Evolutionary conservation across 2,329 filamentous ascomycete genomes (phyloP).

Genomic region (Cladophialophora exuberans): DNA sequence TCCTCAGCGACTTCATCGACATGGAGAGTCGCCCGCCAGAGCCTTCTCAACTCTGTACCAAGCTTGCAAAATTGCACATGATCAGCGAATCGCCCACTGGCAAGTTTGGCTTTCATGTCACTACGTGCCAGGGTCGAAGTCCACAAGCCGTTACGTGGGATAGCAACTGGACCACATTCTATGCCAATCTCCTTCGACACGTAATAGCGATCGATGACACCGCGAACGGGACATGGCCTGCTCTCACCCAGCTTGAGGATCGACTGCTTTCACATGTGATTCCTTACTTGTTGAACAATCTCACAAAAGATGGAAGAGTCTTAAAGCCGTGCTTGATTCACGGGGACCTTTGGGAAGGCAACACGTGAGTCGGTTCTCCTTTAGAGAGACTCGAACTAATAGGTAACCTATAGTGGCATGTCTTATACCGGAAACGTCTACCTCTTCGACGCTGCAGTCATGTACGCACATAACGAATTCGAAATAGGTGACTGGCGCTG

Average conservation of each 20-base stretch:
- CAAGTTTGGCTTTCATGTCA: conserved; percentile 44
- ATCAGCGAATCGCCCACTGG: conserved; percentile 39
- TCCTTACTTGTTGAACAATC: conserved; percentile 36
- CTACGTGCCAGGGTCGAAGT: conserved; percentile 39
- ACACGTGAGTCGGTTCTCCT: no score
- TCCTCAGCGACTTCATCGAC: conserved; percentile 38
- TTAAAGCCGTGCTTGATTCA: conserved; percentile 42
- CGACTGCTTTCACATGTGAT: conserved; percentile 36
- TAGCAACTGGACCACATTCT: conserved; percentile 46
- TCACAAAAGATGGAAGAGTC: conserved; percentile 33
- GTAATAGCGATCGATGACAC: conserved; percentile 37
- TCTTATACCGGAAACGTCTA: conserved; percentile 37
- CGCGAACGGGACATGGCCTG: conserved; percentile 38
- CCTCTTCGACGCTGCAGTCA: conserved; percentile 44
- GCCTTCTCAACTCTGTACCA: conserved; percentile 32
- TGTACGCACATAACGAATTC: conserved; percentile 47
- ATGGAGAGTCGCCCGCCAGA: conserved; percentile 37
- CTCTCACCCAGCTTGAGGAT: conserved; percentile 12
- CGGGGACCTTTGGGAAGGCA: conserved; percentile 49
- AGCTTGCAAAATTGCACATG: conserved; percentile 38
- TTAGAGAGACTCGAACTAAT: no score
- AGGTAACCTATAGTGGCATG: no score
- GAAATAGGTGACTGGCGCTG: conserved; percentile 27
- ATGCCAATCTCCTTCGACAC: conserved; percentile 39
- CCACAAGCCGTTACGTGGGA: conserved; percentile 41